phyloP scores from a whole-genome alignment of 1,284 basidiomycete species.

The Xanthoconium separans region DNA sequence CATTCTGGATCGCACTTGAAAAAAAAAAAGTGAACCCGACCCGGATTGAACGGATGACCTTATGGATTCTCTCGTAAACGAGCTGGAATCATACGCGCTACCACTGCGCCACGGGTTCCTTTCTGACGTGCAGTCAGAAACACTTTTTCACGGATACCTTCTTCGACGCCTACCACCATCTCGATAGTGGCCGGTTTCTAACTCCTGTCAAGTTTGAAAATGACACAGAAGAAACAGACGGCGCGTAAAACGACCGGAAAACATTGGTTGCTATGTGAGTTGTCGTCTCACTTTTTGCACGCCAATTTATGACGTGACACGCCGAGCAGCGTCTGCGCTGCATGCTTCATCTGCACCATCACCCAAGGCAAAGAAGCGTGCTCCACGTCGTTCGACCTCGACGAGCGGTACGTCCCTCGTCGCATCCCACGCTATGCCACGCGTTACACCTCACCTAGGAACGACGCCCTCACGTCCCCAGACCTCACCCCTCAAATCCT shows the following conservation, averaged over 20 bases:
- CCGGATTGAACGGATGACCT: constrained; percentile 61
- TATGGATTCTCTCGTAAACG: constrained; percentile 35
- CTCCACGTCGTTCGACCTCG: no score
- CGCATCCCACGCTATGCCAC: no score
- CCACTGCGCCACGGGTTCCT: constrained; percentile 35
- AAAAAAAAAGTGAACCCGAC: constrained; percentile 45
- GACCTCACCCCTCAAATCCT: background rate
- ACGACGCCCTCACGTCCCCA: no score
- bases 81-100: constrained; percentile 37
- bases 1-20: no score
- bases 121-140: accelerated
- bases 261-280: constrained; percentile 11
- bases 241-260: constrained; percentile 25
- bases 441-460: no score
- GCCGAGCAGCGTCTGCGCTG: background rate
- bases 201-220: background rate
- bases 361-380: no score
- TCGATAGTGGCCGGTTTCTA: background rate
- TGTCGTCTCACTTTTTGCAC: background rate
- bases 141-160: no score
- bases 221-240: constrained; percentile 21
- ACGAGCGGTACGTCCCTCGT: no score
- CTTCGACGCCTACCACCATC: background rate
- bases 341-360: no score
- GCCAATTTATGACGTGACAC: no score